phyloP scores from a whole-genome alignment of 257 asterid genomes.

The Solanum neorickii region DNA sequence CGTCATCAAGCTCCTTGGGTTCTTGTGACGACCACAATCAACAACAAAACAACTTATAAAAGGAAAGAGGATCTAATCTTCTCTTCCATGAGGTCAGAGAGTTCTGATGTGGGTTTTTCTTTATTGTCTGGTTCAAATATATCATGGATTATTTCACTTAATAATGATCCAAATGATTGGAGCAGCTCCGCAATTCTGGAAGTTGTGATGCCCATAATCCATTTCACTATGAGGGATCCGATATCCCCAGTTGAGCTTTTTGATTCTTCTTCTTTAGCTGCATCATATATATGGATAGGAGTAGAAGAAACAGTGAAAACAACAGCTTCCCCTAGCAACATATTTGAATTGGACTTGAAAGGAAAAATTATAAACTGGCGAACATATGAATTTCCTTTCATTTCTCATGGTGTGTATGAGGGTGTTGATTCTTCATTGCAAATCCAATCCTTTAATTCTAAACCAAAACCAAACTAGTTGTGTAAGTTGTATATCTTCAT shows the following conservation, averaged over 20 bases:
- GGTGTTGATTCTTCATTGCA: neutral
- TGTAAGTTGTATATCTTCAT: neutral
- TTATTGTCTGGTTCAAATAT: too few relatives aligned
- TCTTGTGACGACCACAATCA: too few relatives aligned
- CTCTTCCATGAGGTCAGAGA: too few relatives aligned
- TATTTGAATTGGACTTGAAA: neutral
- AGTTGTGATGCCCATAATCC: constrained; percentile 23
- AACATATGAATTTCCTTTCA: neutral
- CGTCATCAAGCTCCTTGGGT: too few relatives aligned
- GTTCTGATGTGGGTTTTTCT: too few relatives aligned
- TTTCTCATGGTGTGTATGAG: neutral
- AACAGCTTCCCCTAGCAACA: neutral
- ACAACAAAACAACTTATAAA: too few relatives aligned
- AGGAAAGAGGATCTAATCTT: too few relatives aligned
- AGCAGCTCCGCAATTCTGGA: too few relatives aligned
- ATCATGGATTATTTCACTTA: too few relatives aligned
- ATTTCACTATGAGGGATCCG: constrained; percentile 18
- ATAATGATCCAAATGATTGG: too few relatives aligned
- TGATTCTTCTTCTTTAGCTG: constrained; percentile 18
- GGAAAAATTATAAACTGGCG: neutral
- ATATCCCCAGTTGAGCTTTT: constrained; percentile 2
- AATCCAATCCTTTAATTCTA: neutral
- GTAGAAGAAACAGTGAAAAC: neutral
- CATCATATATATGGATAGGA: neutral
- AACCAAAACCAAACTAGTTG: neutral